Evolutionary conservation across 441 rosid genomes (phyloP), one percentile per base, ranked within the genome.

Genomic region (Brassica balearica): DNA sequence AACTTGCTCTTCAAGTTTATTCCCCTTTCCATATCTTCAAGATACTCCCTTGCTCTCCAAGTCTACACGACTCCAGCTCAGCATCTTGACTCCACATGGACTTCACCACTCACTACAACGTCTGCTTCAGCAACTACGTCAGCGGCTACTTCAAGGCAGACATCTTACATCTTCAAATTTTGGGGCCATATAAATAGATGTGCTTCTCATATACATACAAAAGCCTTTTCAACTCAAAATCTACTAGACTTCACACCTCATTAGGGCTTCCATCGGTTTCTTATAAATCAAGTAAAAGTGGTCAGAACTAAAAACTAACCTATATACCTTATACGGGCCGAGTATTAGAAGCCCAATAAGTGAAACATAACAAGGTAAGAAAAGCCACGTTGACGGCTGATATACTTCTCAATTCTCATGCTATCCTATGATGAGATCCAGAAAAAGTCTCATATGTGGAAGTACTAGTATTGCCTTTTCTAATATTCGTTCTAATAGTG

Each of bases 381-480:
- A 65, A 36, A 17, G 9, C 53, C 69, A 65, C 56, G 70, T 66
- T 27, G 55, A 66, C 70, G 55, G 29, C 55, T 41, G 27, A 17
- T 23, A 38, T 10, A 66, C 0, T 65, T 41, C 69, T 17, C 4
- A 29, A 5, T 29, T 29, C 34, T 9, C 43, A 20, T 36, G 69
- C 7, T 43, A 65, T 36, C 27, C 34, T 34, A 8, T 38, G 27
- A 38, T 38, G 27, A 38, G 15, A 19, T 65, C 53, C 15, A n/a
- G 11, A 2, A 29, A 19, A 65, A 65, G 69, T 41, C 59, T 53
- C 55, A 19, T 65, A 38, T 56, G 59, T 6, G 19, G 59, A 15
- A 15, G 59, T 53, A 53, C 58, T 51, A 51, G 20, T 51, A 51
- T 55, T 51, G 48, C n/a, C 12, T 64, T 64, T 64, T 17, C 36